Conservation (phyloP, 257 asterid species). For the Capsicum chinense region DNA sequence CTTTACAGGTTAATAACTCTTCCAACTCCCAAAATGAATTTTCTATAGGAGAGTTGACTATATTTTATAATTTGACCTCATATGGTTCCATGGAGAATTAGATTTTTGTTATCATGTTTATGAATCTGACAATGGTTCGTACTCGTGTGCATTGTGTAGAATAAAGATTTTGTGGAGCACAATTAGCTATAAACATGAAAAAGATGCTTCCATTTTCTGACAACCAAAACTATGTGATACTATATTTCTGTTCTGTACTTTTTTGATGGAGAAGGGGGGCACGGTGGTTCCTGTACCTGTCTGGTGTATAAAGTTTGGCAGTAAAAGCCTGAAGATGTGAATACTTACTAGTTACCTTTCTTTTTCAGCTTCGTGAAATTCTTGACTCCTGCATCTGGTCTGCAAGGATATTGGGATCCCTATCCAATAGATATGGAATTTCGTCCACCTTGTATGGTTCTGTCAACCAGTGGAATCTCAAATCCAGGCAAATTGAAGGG, state of each 20-base stretch:
- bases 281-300: neutral
- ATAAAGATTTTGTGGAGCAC: neutral
- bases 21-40: neutral
- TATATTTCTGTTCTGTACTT: neutral
- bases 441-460: constrained; percentile 89
- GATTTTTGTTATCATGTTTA: neutral
- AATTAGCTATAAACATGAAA: neutral
- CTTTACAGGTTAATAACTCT: neutral
- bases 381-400: constrained; percentile 76
- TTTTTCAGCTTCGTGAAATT: constrained; percentile 88
- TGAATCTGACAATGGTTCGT: neutral
- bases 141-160: neutral
- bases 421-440: constrained; percentile 98
- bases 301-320: too few species aligned
- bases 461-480: constrained; percentile 92
- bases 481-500: constrained; percentile 90
- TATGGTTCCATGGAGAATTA: neutral
- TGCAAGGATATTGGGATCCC: constrained; percentile 98
- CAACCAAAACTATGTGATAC: neutral
- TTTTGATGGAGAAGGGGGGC: neutral
- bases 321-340: too few species aligned
- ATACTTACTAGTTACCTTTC: neutral
- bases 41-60: neutral
- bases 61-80: too few species aligned
- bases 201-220: neutral